phyloP scores from a whole-genome alignment of 805 yeast genomes.

The Lachancea quebecensis region DNA sequence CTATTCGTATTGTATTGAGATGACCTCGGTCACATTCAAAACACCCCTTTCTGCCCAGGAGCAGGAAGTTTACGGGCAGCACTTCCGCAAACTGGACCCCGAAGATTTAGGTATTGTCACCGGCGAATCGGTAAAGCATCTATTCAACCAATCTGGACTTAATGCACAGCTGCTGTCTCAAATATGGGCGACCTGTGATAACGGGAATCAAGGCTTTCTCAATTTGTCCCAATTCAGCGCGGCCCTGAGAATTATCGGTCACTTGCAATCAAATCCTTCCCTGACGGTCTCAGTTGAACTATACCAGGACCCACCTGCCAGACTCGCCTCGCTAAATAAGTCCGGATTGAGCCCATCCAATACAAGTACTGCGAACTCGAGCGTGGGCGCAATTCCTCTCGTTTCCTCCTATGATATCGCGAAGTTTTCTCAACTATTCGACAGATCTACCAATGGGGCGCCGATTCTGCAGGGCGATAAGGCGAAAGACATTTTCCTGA shows the following conservation, averaged over 20 bases:
- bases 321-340: constrained; percentile 43
- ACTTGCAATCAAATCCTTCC: constrained; percentile 59
- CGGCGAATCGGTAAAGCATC: constrained; percentile 76
- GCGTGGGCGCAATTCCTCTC: constrained; percentile 39
- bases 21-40: constrained; percentile 25
- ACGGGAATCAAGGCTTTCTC: constrained; percentile 77
- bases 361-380: constrained; percentile 15
- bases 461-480: constrained; percentile 61
- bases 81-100: constrained; percentile 74
- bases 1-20: constrained; percentile 1
- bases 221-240: constrained; percentile 73
- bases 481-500: constrained; percentile 80
- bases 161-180: constrained; percentile 75
- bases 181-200: constrained; percentile 93
- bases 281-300: constrained; percentile 43
- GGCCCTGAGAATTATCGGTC: constrained; percentile 85
- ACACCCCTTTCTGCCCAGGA: constrained; percentile 62
- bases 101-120: constrained; percentile 76
- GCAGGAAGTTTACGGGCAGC: constrained; percentile 59
- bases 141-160: constrained; percentile 80
- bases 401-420: constrained; percentile 52
- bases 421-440: constrained; percentile 65
- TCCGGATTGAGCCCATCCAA: constrained; percentile 15
- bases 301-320: constrained; percentile 23
- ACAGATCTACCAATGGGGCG: constrained; percentile 47